Evolutionary conservation across 2,329 filamentous ascomycete species (phyloP).

Genomic region (Neopestalotiopsis sp.): DNA sequence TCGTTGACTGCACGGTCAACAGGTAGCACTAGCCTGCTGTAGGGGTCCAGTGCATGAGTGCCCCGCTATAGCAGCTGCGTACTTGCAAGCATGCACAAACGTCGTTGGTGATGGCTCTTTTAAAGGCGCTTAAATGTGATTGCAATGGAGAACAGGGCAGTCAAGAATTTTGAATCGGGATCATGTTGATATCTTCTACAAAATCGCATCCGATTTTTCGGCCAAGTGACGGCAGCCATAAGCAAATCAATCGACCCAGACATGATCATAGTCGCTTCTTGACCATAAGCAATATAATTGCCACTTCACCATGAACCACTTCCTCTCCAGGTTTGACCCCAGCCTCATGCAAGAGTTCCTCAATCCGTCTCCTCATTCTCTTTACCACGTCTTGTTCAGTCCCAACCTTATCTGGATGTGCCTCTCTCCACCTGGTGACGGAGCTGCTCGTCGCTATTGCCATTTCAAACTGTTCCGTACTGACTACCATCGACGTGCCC

Average conservation of each 20-base stretch:
- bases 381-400: constrained; percentile 47
- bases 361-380: constrained; percentile 33
- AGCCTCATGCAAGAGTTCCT: constrained; percentile 36
- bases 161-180: too few species aligned
- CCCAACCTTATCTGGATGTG: constrained; percentile 44
- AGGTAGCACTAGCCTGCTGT: too few species aligned
- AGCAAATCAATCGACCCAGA: not conserved
- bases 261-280: constrained; percentile 19
- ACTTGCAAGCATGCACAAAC: too few species aligned
- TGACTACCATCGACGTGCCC: constrained; percentile 24
- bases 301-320: constrained; percentile 27
- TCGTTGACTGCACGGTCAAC: too few species aligned
- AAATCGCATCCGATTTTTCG: too few species aligned
- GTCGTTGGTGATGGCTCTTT: too few species aligned
- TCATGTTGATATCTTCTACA: too few species aligned
- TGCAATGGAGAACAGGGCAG: too few species aligned
- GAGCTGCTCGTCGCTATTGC: constrained; percentile 44
- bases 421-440: constrained; percentile 50
- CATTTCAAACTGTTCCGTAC: constrained; percentile 42
- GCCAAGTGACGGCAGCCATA: too few species aligned
- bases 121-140: too few species aligned
- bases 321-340: constrained; percentile 43
- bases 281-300: constrained; percentile 14
- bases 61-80: too few species aligned
- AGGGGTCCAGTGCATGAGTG: too few species aligned